Percentiles rank a stretch among this genome's conserved stretches.
phyloP scores from a whole-genome alignment of 331 rosid genomes.

The Arachis monticola region DNA sequence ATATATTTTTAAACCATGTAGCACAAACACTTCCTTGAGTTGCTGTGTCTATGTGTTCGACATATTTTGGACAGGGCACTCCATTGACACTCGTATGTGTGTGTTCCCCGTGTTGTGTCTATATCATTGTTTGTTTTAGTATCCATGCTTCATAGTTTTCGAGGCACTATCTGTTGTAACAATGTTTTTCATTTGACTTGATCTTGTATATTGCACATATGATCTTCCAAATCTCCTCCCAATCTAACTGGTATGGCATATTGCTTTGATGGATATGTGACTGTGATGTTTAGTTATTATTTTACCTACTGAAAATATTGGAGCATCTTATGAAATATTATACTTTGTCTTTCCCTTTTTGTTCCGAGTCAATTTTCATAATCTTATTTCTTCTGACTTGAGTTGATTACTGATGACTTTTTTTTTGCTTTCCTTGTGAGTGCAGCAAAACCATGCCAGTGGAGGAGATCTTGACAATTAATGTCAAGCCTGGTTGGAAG shows the following conservation, averaged over 20 bases:
- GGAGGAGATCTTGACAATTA: constrained; percentile 61
- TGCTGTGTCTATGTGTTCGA: no score
- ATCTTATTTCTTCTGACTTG: not conserved
- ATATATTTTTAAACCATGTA: not conserved
- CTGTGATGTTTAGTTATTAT: not conserved
- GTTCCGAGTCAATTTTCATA: not conserved
- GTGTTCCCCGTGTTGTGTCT: no score
- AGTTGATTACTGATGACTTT: not conserved
- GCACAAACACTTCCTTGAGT: no score
- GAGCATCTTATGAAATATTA: not conserved
- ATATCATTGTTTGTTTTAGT: no score
- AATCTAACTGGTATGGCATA: not conserved
- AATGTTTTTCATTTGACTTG: not conserved
- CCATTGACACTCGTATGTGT: no score
- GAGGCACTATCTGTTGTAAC: not conserved
- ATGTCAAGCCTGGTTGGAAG: constrained; percentile 79
- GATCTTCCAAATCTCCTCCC: not conserved
- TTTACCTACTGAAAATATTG: not conserved
- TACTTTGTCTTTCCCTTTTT: not conserved
- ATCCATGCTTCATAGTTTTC: no score
- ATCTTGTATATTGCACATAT: not conserved
- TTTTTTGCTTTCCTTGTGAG: constrained; percentile 7
- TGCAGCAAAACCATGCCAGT: constrained; percentile 50
- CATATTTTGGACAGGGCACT: no score
- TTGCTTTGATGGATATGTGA: not conserved